phyloP scores from a whole-genome alignment of 2,329 filamentous ascomycete species.

The Trichoderma aggressivum region DNA sequence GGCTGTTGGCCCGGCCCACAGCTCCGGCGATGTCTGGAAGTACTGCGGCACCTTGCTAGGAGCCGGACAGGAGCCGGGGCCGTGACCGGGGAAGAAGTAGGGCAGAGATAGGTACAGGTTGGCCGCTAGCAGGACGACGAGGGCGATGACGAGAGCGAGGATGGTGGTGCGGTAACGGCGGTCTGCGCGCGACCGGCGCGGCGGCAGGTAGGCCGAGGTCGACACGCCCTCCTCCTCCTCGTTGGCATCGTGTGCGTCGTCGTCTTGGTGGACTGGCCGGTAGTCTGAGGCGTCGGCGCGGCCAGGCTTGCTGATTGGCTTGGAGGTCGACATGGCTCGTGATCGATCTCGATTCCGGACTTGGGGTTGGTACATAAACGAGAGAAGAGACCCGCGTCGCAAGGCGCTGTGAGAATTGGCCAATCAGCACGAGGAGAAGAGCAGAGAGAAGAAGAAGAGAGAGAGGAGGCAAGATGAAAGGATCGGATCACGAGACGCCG shows the following conservation, averaged over 20 bases:
- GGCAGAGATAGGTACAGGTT: conserved; percentile 38
- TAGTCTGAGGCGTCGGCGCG: conserved; percentile 27
- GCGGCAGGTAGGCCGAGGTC: conserved; percentile 10
- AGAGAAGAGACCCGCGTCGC: neutral
- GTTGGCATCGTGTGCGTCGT: conserved; percentile 22
- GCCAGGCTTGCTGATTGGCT: neutral
- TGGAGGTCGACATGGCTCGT: conserved; percentile 4
- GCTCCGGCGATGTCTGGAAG: conserved; percentile 59
- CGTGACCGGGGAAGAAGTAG: conserved; percentile 27
- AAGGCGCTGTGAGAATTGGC: neutral
- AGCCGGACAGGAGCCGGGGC: conserved; percentile 31
- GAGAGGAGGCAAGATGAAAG: conserved; percentile 7
- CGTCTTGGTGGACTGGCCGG: conserved; percentile 35
- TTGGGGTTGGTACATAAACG: neutral
- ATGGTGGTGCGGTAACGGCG: conserved; percentile 32
- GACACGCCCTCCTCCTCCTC: conserved; percentile 18
- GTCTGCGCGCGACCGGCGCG: conserved; percentile 24
- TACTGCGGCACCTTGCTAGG: conserved; percentile 54
- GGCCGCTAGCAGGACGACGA: conserved; percentile 37
- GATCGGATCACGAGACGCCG: conserved; percentile 3
- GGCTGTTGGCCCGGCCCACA: conserved; percentile 64
- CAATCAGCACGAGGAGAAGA: neutral
- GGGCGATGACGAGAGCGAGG: conserved; percentile 32
- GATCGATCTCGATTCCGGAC: neutral
- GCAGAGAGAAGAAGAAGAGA: neutral